Evolutionary conservation across 1,284 basidiomycete genomes (phyloP), one percentile per base, ranked within the genome.

Genomic region (Farysia itapuensis): DNA sequence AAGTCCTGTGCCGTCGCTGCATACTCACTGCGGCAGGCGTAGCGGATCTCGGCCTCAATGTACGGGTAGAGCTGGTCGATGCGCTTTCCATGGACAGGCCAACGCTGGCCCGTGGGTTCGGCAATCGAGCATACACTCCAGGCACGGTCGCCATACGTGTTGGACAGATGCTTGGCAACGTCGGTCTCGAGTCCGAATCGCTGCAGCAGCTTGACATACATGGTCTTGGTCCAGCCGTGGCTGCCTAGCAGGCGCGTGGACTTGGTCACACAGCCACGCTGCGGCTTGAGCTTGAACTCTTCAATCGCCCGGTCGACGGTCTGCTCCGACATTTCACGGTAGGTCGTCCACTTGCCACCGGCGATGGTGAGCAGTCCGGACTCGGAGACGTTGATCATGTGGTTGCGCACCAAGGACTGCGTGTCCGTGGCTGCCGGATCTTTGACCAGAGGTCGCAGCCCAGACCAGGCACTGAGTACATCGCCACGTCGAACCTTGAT

Each of bases 271-370:
- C 90, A 94, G 9, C 52, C 69, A 16, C 72, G 71, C 52, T 67
- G 43, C 3, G 83, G 84, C 70, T 85, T 78, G 39, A 93, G 78
- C 23, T 79, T 80, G 79, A 89, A 96, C 43, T 84, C 84, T 76
- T 88, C 83, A 59, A 97, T 82, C 9, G 93, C 94, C 47, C 83
- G 82, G 78, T 97, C 89, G 35, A 97, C 87, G 0, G 91, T 90
- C 81, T 98, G 91, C 80, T 93, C 84, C 23, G 94, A 91, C 94
- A 97, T 97, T 39, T 87, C 87, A 23, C 74, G 69, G 78, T 97
- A 98, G 22, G 94, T 97, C 41, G 94, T 98, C 94, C 94, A 98
- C 79, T 97, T 98, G 5, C 94, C 94, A 35, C 94, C 94, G 6
- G 91, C 91, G 69, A 97, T 94, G 15, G 93, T 97, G 51, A 98